Evolutionary conservation across 768 basidiomycete species (phyloP).

Genomic region (Leccinum ochraceum): DNA sequence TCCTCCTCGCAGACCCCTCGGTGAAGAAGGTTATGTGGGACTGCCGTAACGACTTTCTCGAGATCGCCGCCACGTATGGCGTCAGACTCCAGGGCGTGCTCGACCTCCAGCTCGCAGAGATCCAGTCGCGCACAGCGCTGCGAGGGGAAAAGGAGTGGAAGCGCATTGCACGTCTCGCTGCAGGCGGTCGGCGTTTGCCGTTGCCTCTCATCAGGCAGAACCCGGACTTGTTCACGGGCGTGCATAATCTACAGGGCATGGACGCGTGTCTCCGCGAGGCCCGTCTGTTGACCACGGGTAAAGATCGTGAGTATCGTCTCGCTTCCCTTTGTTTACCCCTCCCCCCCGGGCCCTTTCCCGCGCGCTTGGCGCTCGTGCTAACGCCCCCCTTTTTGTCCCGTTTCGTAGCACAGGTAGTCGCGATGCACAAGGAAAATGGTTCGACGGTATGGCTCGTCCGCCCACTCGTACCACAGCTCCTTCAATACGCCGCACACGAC

Average conservation of each 20-base stretch:
- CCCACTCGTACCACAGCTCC: slow-evolving; percentile 37
- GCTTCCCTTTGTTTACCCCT: neutral
- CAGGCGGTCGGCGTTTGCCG: slow-evolving; percentile 26
- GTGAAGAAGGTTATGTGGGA: too few species aligned
- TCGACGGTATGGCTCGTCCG: slow-evolving; percentile 37
- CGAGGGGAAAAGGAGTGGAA: too few species aligned
- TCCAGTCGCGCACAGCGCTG: too few species aligned
- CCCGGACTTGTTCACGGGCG: slow-evolving; percentile 26
- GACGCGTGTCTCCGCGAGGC: slow-evolving; percentile 33
- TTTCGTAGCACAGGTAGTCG: slow-evolving; percentile 35
- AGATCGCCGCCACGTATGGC: too few species aligned
- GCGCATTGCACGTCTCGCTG: slow-evolving; percentile 29
- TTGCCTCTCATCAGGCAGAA: slow-evolving; percentile 25
- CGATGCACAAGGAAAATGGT: slow-evolving; percentile 36
- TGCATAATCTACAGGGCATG: slow-evolving; percentile 40
- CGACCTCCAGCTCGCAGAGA: too few species aligned
- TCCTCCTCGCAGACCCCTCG: too few species aligned
- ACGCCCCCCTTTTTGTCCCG: neutral
- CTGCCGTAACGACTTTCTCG: too few species aligned
- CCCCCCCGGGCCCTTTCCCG: too few species aligned
- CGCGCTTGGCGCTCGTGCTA: neutral
- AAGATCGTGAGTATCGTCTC: slow-evolving; percentile 33
- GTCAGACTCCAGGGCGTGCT: too few species aligned
- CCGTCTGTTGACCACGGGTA: slow-evolving; percentile 26
- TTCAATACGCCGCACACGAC: slow-evolving; percentile 45